These are phyloP conservation scores for Mycosphaerella sp. DNA, from an alignment of 2,329 filamentous ascomycete species.

Conservation along the genomic window DNA sequence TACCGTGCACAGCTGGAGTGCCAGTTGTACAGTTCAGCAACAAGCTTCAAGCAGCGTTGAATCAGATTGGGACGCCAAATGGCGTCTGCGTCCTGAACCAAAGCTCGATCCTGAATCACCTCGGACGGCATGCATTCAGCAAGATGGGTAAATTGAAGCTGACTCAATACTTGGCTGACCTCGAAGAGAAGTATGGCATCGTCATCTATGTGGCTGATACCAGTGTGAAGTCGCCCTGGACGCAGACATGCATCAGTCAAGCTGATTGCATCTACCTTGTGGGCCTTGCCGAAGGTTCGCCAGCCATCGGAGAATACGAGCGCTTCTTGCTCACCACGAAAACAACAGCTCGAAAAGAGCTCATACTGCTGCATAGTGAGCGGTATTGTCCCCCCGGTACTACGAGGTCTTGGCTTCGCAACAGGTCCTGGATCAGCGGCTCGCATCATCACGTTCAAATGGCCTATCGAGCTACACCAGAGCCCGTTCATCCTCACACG, in stretches of 20 bases:
- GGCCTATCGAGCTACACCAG: conserved; percentile 69
- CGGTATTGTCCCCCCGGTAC: conserved; percentile 78
- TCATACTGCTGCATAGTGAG: conserved; percentile 84
- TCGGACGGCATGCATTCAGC: conserved; percentile 93
- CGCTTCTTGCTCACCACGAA: conserved; percentile 95
- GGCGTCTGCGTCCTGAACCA: conserved; percentile 91
- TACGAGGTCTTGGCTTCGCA: conserved; percentile 78
- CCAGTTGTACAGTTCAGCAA: conserved; percentile 95
- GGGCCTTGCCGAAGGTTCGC: conserved; percentile 81
- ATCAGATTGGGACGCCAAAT: conserved; percentile 81
- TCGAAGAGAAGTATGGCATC: conserved; percentile 95
- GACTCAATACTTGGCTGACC: conserved; percentile 89
- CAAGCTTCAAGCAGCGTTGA: conserved; percentile 76
- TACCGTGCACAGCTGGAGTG: conserved; percentile 85
- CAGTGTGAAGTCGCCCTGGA: conserved; percentile 95
- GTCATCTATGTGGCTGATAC: conserved; percentile 96
- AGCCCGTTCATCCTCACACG: conserved; percentile 72
- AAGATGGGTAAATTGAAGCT: conserved; percentile 95
- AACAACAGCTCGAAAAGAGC: conserved; percentile 86
- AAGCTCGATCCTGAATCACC: conserved; percentile 85
- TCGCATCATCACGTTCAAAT: conserved; percentile 98
- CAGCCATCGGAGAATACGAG: conserved; percentile 91
- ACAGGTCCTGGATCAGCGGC: conserved; percentile 95
- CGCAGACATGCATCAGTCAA: conserved; percentile 93
- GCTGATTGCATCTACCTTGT: conserved; percentile 94